Percentiles rank a stretch among this genome's conserved stretches.
phyloP scores from a whole-genome alignment of 768 basidiomycete species.

The Tubosaeta brunneosetosa region DNA sequence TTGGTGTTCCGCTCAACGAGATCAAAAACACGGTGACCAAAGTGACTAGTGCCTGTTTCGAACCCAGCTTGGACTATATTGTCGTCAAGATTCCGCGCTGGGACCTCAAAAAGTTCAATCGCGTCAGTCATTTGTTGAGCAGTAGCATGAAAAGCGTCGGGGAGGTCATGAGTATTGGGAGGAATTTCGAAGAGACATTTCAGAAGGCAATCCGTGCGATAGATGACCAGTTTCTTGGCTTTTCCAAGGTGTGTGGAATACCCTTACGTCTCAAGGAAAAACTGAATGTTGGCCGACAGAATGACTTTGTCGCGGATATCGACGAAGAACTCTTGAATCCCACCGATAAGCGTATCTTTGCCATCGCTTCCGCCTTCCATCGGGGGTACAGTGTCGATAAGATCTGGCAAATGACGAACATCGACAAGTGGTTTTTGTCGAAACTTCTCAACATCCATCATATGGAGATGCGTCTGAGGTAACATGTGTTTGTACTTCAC shows the following conservation, averaged over 20 bases:
- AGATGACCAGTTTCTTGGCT: conserved; percentile 92
- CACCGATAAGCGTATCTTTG: conserved; percentile 96
- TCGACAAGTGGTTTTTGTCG: conserved; percentile 97
- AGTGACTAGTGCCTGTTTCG: conserved; percentile 95
- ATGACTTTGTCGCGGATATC: conserved; percentile 82
- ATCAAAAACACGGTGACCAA: conserved; percentile 98
- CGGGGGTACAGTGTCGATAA: conserved; percentile 92
- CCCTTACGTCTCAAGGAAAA: not conserved
- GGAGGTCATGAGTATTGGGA: conserved; percentile 98
- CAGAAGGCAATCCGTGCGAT: conserved; percentile 98
- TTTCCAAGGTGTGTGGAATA: conserved; percentile 61
- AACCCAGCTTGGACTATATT: conserved; percentile 94
- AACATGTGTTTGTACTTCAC: conserved; percentile 20
- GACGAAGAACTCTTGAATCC: conserved; percentile 93
- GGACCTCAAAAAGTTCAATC: conserved; percentile 97
- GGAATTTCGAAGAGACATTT: conserved; percentile 97
- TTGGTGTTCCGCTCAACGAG: conserved; percentile 95
- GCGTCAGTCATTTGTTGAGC: conserved; percentile 86
- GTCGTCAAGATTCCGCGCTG: conserved; percentile 99
- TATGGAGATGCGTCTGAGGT: conserved; percentile 78
- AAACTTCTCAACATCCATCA: conserved; percentile 79
- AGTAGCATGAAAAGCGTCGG: conserved; percentile 99
- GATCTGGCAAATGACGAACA: conserved; percentile 96
- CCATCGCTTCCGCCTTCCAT: conserved; percentile 91
- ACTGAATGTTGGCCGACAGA: conserved; percentile 41